Evolutionary conservation across 495 filamentous ascomycete genomes (phyloP).

Genomic region (Neurospora pannonica): DNA sequence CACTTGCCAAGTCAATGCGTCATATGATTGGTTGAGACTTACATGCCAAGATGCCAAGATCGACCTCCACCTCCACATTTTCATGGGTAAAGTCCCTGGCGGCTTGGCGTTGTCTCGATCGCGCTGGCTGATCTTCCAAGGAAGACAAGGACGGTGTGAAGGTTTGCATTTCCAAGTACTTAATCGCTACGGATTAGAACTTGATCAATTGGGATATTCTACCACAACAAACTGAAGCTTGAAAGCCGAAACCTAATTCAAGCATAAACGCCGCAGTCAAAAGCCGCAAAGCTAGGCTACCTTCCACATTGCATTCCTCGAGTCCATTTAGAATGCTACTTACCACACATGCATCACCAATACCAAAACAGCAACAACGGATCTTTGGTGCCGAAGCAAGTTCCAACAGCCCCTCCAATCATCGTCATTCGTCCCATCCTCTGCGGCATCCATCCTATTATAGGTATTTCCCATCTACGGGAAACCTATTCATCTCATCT

Average conservation of each 20-base stretch:
- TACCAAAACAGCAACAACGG: not conserved
- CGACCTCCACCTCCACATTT: not conserved
- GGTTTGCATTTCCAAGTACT: not conserved
- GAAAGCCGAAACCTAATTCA: too few species aligned
- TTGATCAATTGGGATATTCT: not conserved
- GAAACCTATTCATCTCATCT: too few species aligned
- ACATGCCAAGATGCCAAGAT: not conserved
- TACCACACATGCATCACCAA: not conserved
- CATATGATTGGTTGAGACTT: not conserved
- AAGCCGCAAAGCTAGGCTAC: not conserved
- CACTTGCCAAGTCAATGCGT: not conserved
- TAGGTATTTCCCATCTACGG: too few species aligned
- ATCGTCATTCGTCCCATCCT: too few species aligned
- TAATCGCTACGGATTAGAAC: not conserved
- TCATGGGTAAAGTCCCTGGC: not conserved
- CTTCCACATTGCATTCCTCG: not conserved
- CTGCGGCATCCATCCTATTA: too few species aligned
- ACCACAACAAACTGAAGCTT: too few species aligned
- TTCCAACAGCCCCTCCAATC: too few species aligned
- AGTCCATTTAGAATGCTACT: not conserved
- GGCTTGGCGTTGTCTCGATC: not conserved
- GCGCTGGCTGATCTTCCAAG: not conserved
- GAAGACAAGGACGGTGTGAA: not conserved
- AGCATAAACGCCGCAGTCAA: too few species aligned
- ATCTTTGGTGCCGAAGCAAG: too few species aligned